Percentiles rank a stretch among this genome's conserved stretches.
phyloP scores from a whole-genome alignment of 805 yeast genomes.

The Suhomyces xylopsoci region DNA sequence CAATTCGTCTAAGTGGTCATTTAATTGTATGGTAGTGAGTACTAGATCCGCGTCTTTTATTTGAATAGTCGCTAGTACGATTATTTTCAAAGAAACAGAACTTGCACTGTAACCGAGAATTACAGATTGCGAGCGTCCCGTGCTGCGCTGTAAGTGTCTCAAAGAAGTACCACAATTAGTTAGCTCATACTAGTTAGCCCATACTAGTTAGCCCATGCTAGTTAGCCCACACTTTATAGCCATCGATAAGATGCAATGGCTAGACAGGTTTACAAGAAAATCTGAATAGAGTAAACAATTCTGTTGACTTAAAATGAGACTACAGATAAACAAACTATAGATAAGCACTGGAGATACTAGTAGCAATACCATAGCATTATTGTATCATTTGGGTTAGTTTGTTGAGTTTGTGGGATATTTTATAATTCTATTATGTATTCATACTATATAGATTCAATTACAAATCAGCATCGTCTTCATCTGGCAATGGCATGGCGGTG shows the following conservation, averaged over 20 bases:
- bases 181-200: not conserved
- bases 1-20: too few relatives aligned
- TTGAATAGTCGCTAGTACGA: not conserved
- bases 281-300: too few relatives aligned
- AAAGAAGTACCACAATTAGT: not conserved
- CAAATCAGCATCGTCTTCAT: constrained; percentile 99
- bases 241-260: not conserved
- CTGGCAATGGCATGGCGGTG: constrained; percentile 98
- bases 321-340: not conserved
- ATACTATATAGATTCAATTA: constrained; percentile 36
- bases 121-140: not conserved
- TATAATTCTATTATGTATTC: not conserved
- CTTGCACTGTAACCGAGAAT: not conserved
- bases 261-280: not conserved
- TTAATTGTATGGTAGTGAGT: not conserved
- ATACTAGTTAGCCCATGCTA: too few relatives aligned
- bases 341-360: too few relatives aligned
- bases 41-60: not conserved
- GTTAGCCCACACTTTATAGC: not conserved
- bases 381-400: too few relatives aligned
- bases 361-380: not conserved
- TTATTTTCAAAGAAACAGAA: not conserved
- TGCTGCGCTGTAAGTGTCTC: not conserved
- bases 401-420: not conserved
- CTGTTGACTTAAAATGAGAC: not conserved